Evolutionary conservation across 2,329 filamentous ascomycete genomes (phyloP).

Genomic region (Aspergillus spinulosporus): DNA sequence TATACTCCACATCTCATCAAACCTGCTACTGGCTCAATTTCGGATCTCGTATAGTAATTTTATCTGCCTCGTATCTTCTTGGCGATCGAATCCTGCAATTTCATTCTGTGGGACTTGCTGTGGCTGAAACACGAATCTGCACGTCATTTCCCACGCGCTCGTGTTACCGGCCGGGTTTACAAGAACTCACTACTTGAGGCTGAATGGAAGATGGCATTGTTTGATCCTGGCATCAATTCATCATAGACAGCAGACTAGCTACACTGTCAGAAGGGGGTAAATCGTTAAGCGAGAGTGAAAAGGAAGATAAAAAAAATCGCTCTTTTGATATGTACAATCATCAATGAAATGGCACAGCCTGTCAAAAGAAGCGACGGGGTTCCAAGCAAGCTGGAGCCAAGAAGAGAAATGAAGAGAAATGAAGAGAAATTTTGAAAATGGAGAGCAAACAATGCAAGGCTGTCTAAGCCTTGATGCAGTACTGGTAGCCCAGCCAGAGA

Average conservation of each 20-base stretch:
- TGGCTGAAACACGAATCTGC: no score
- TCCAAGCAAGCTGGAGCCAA: not conserved
- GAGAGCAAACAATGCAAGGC: constrained; percentile 1
- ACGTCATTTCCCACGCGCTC: no score
- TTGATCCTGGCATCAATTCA: constrained; percentile 6
- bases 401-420: no score
- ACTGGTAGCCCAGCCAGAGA: constrained; percentile 34
- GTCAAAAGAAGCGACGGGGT: not conserved
- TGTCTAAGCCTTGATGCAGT: constrained; percentile 25
- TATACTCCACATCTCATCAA: no score
- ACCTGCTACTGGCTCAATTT: no score
- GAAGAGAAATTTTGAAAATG: not conserved
- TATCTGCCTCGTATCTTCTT: no score
- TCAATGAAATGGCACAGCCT: not conserved
- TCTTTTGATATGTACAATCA: constrained; percentile 14
- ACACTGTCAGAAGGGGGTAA: not conserved
- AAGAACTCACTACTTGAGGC: no score
- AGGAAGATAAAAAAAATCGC: not conserved
- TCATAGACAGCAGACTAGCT: constrained; percentile 9
- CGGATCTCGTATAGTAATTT: no score
- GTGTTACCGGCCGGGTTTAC: no score
- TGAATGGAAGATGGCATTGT: not conserved
- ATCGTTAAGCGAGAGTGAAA: not conserved
- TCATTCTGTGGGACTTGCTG: no score
- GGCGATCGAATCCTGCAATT: not conserved